A percentile compares a stretch with the other conserved stretches of the same genome.
phyloP scores from a whole-genome alignment of 2,329 filamentous ascomycete species.

The Cladophialophora carrionii region DNA sequence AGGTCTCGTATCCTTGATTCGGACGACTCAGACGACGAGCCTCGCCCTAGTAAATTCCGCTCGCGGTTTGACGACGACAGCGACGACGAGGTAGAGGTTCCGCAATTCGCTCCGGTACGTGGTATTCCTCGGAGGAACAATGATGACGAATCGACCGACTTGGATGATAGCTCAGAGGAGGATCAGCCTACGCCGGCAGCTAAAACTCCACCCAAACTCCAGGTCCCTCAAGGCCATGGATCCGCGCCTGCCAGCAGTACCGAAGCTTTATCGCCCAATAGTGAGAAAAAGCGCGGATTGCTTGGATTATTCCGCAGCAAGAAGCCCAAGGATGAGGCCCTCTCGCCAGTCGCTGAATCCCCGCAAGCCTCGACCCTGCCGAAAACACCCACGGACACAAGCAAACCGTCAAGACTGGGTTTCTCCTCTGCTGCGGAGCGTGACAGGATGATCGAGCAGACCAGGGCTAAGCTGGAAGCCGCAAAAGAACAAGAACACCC shows the following conservation, averaged over 20 bases:
- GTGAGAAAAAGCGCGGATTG: conserved; percentile 49
- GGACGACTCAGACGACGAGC: conserved; percentile 61
- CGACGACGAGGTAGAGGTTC: conserved; percentile 65
- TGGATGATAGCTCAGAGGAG: conserved; percentile 64
- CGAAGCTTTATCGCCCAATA: conserved; percentile 39
- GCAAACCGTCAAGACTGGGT: conserved; percentile 58
- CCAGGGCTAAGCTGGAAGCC: conserved; percentile 52
- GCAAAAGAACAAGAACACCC: conserved; percentile 28
- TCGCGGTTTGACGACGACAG: conserved; percentile 74
- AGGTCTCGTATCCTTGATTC: conserved; percentile 62
- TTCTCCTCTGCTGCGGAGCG: conserved; percentile 53
- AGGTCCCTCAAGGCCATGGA: conserved; percentile 41
- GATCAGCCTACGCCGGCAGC: conserved; percentile 41
- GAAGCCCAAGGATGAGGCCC: conserved; percentile 53
- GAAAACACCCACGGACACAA: conserved; percentile 59
- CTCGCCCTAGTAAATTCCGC: conserved; percentile 46
- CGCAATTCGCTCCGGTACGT: conserved; percentile 57
- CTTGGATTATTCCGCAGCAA: conserved; percentile 63
- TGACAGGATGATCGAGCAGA: conserved; percentile 66
- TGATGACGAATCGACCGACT: conserved; percentile 65
- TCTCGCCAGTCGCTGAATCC: conserved; percentile 21
- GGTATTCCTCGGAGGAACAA: conserved; percentile 63
- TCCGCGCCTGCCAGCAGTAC: conserved; percentile 43
- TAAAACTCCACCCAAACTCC: conserved; percentile 33
- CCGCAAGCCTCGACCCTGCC: conserved; percentile 48